These are phyloP conservation scores for Fraxinus excelsior DNA, from an alignment of 257 asterid species.

Conservation along the genomic window DNA sequence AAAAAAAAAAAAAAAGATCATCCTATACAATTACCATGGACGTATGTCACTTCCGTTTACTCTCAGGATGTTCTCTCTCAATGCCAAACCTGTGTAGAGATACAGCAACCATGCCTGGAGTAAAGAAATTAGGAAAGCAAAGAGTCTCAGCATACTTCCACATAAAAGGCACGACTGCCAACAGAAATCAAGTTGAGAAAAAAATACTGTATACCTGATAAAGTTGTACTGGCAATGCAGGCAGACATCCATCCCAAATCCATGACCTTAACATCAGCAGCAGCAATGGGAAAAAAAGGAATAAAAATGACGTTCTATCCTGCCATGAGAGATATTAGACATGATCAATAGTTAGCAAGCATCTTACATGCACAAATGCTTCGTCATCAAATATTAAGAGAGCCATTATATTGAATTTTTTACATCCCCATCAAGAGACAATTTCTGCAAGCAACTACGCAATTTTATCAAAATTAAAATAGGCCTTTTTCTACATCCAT, in stretches of 20 bases:
- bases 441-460: neutral
- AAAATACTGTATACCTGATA: slow-evolving; percentile 70
- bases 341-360: slow-evolving; percentile 13
- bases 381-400: slow-evolving; percentile 18
- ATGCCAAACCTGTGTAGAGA: slow-evolving; percentile 93
- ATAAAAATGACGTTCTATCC: slow-evolving; percentile 86
- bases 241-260: slow-evolving; percentile 91
- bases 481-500: neutral
- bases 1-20: neutral
- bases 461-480: neutral
- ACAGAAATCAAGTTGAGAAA: slow-evolving; percentile 18
- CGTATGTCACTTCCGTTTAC: slow-evolving; percentile 97
- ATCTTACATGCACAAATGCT: neutral
- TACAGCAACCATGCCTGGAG: slow-evolving; percentile 94
- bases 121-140: slow-evolving; percentile 12
- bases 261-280: slow-evolving; percentile 71
- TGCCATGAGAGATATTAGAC: slow-evolving; percentile 41
- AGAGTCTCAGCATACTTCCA: slow-evolving; percentile 7
- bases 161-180: slow-evolving; percentile 13
- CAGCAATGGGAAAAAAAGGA: slow-evolving; percentile 65
- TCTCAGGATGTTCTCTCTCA: slow-evolving; percentile 92
- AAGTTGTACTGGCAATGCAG: slow-evolving; percentile 94
- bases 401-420: neutral
- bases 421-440: neutral
- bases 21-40: slow-evolving; percentile 66